Conservation (phyloP, 176 grass and related monocot genomes). For the Carex littledalei region DNA sequence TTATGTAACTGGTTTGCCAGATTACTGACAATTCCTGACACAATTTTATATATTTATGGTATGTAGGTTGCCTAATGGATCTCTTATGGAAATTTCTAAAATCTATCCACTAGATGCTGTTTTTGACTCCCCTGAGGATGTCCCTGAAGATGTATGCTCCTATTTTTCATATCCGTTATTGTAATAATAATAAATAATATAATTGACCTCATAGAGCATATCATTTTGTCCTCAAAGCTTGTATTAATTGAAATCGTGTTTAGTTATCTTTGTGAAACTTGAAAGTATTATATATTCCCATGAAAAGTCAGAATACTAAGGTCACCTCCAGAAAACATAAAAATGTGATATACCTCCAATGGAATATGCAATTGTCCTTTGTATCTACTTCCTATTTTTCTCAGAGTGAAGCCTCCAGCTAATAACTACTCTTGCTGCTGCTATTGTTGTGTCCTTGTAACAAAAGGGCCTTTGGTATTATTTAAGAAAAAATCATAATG, state of each 20-base stretch:
- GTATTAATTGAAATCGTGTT: neutral
- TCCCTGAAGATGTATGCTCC: constrained; percentile 79
- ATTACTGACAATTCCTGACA: neutral
- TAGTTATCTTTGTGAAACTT: neutral
- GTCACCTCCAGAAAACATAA: neutral
- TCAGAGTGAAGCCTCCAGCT: neutral
- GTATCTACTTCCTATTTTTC: neutral
- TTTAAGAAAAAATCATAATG: neutral
- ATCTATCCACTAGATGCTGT: constrained; percentile 93
- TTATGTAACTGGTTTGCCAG: neutral
- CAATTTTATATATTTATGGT: constrained; percentile 20
- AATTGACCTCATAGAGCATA: neutral
- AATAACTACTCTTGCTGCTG: neutral
- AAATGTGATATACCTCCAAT: neutral
- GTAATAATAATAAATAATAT: constrained; percentile 10
- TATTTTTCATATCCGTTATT: constrained; percentile 15
- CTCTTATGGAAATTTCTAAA: constrained; percentile 91
- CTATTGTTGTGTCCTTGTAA: neutral
- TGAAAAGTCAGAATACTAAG: neutral
- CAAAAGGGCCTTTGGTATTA: neutral
- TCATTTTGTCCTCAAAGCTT: neutral
- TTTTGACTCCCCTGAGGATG: constrained; percentile 79
- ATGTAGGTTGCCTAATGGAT: constrained; percentile 73
- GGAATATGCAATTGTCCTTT: neutral
- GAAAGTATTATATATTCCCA: neutral